Evolutionary conservation across 148 eudicot genomes (phyloP), one percentile per base, ranked within the genome.

Genomic region (Rhododendron vialii): DNA sequence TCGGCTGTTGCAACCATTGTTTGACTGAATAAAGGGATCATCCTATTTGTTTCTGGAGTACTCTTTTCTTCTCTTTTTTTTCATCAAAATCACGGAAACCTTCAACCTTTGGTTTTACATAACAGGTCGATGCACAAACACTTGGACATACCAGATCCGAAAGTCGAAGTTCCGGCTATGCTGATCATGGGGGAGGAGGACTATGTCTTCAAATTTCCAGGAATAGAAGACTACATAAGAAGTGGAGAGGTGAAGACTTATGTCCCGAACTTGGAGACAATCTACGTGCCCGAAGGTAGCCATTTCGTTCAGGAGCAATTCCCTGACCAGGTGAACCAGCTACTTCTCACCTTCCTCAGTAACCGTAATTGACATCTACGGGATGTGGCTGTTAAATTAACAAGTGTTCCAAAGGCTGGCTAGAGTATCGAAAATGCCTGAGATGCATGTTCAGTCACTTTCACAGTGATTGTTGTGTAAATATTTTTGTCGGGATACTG

Each of bases 301-400:
- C 93, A 91, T 87, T 91, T 91, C 47, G 89, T 89, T 77, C 91
- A 88, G 65, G 93, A 91, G 85, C 93, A 91, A 35, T 88, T 88
- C 33, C 93, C 93, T 28, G 87, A 91, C 41, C 84, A 83, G 71
- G 87, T 89, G 30, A 91, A 88, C 83, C 74, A 85, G 67, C 87
- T 88, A 7, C 81, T 91, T 53, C 87, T 91, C 61, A 67, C 82
- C 63, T 91, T 91, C 86, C 87, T 89, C 78, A 17, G 57, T 36
- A 85, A 73, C 28, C 91, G 87, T 85, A 47, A 17, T 18, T 89
- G 81, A 87, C 59, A 24, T 18, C 65, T 17, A 24, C 2, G 6
- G 9, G 30, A 51, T 30, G 83, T 80, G 36, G 41, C 30, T 41
- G 51, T 80, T 1, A 79, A 47, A n/a, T 65, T 65, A 65, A 6